Base-by-base conservation (phyloP, 495 filamentous ascomycete species). In the Cryomyces minteri region DNA sequence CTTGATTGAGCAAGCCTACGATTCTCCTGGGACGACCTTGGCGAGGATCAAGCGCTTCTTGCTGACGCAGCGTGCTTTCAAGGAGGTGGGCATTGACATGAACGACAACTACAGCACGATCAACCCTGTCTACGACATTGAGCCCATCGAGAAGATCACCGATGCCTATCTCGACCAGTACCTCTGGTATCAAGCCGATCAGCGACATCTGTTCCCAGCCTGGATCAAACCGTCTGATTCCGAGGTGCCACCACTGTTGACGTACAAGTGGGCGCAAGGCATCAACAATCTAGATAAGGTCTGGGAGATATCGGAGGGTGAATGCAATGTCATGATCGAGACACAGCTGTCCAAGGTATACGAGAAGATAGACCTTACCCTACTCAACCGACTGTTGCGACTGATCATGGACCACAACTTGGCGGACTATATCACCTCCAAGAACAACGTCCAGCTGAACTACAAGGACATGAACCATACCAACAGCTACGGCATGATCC, bases 401-500 rank as follows among this genome's bases (percentile, higher is more conserved):
- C 65, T 99, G 53, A 94, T 99, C 60, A 99, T 99, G 92, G 92
- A 99, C 54, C 92, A 96, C 70, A 99, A 99, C 62, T 63, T 99
- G 57, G 92, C 92, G 5, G 92, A 99, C 61, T 99, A 99, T 63
- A 99, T 99, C 60, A 93, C 88, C 8, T 86, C 87, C 4, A 99
- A 99, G 74, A 99, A 99, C 67, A 99, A 99, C 57, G 92, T 99
- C 11, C 88, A 95, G 54, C 72, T 99, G 45, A 95, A 88, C 52
- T 99, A 99, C 66, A 99, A 99, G 67, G 92, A 99, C 56, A 99
- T 99, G 92, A 96, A 94, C 56, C 92, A 99, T 59, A 92, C 88
- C 45, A 99, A 99, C 62, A 92, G 84, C 61, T 99, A 96, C 56
- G 92, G 92, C 43, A 77, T 99, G 77, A 95, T 96, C 54, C 84